Conservation (phyloP, 495 filamentous ascomycete genomes). For the Tuber calosporum region DNA sequence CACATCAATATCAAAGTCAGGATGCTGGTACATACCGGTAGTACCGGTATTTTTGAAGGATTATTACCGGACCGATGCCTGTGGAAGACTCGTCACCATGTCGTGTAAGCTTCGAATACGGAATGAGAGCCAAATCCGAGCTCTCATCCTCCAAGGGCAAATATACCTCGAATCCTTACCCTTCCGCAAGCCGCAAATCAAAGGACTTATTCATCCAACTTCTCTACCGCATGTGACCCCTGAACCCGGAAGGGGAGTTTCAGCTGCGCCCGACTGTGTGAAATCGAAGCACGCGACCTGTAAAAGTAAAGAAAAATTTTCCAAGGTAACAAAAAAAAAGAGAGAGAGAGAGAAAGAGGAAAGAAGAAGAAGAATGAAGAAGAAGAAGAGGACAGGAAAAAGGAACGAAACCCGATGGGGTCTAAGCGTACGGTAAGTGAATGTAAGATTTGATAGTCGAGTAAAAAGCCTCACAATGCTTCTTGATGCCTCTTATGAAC, state of each 20-base stretch:
- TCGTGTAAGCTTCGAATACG: slow-evolving; percentile 16
- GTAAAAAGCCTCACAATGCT: slow-evolving; percentile 25
- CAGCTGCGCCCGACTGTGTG: slow-evolving; percentile 33
- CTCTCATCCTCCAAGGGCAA: slow-evolving; percentile 17
- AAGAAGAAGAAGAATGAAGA: background rate
- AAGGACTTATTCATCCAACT: slow-evolving; percentile 21
- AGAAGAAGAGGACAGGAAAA: background rate
- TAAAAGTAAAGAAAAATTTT: background rate
- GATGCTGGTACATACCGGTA: too few relatives aligned
- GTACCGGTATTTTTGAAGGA: background rate
- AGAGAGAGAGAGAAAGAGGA: background rate
- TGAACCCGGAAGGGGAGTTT: slow-evolving; percentile 18
- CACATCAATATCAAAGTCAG: background rate
- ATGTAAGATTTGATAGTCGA: slow-evolving; percentile 17
- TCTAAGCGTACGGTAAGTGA: slow-evolving; percentile 30
- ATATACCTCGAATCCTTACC: slow-evolving; percentile 14
- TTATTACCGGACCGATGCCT: background rate
- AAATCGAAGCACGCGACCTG: slow-evolving; percentile 29
- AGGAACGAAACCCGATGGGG: slow-evolving; percentile 11
- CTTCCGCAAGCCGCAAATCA: slow-evolving; percentile 24
- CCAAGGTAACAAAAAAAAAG: background rate
- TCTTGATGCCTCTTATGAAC: slow-evolving; percentile 25
- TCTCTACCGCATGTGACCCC: slow-evolving; percentile 31
- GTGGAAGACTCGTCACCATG: slow-evolving; percentile 7
- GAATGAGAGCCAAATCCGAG: slow-evolving; percentile 25